Evolutionary conservation across 345 rosid genomes (phyloP).

Genomic region (Lepidium aucheri): DNA sequence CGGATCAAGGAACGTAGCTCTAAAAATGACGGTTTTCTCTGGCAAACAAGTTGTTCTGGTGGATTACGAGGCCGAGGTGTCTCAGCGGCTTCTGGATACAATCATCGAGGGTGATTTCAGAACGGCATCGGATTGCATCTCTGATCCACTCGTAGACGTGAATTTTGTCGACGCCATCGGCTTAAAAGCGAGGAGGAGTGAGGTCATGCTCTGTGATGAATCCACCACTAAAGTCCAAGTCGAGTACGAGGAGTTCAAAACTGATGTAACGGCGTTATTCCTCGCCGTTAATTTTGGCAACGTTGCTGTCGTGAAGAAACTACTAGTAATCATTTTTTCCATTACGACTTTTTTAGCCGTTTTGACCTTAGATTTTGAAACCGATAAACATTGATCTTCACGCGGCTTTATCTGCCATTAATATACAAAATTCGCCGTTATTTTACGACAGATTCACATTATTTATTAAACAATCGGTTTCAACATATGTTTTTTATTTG

Average conservation of each 20-base stretch:
- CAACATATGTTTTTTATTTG: background rate
- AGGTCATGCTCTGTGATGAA: slow-evolving; percentile 59
- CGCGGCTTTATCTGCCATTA: background rate
- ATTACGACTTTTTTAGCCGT: background rate
- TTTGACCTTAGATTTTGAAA: slow-evolving; percentile 10
- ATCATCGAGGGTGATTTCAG: slow-evolving; percentile 54
- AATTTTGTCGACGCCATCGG: slow-evolving; percentile 81
- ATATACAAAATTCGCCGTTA: background rate
- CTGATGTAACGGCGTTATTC: slow-evolving; percentile 89
- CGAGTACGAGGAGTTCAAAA: slow-evolving; percentile 76
- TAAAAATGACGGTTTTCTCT: slow-evolving; percentile 69
- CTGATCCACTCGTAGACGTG: slow-evolving; percentile 72
- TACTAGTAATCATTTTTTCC: slow-evolving; percentile 48
- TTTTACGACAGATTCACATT: background rate
- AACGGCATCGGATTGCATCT: slow-evolving; percentile 51
- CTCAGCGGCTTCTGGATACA: slow-evolving; percentile 82
- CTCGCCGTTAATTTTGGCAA: slow-evolving; percentile 80
- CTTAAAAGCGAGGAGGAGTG: slow-evolving; percentile 61
- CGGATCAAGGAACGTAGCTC: background rate
- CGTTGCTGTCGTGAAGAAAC: slow-evolving; percentile 60
- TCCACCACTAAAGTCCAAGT: slow-evolving; percentile 52
- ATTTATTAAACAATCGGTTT: background rate
- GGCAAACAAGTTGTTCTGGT: slow-evolving; percentile 88
- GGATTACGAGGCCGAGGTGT: slow-evolving; percentile 74
- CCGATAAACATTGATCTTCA: background rate